Evolutionary conservation across 345 rosid genomes (phyloP), one percentile per base, ranked within the genome.

Genomic region (Excoecaria cochinchinensis): DNA sequence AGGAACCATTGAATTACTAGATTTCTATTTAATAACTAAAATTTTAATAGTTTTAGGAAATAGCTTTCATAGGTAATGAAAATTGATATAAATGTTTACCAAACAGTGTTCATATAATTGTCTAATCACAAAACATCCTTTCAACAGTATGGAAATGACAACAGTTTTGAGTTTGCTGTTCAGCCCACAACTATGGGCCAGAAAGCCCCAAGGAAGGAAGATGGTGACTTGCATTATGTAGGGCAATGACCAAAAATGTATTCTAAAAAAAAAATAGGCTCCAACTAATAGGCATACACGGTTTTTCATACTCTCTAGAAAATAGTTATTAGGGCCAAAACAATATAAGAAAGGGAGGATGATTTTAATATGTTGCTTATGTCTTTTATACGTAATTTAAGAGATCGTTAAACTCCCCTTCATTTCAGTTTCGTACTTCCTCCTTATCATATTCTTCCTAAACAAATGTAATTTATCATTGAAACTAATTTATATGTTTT

Each of bases 1-100:
- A 40, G 68, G 67, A 53, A 17, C 73, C 70, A 71, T 73, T 10
- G 50, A 40, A 47, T 36, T 21, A 70, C 5, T 42, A 55, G 60
- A 21, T 44, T 31, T 10, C 31, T 36, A 39, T 62, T 52, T 44
- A 61, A 50, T 55, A 17, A 40, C 5, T 66, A 9, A 10, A 12
- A 19, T 39, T 60, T 58, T 14, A 61, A 25, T 31, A 47, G 4
- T 19, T 69, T 31, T 42, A 36, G 22, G n/a, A 69, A 16, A 19
- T 40, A 24, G 17, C 7, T 57, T 64, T 60, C 16, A 13, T 44
- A 65, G 25, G 55, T 51, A 15, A 38, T 19, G 31, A 55, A 4
- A 13, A 55, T 55, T 44, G 22, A 44, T 44, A 58, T 68, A 42
- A 61, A 55, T 46, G 62, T 47, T 69, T 67, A 46, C 59, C 62